Percentiles rank a stretch among this genome's conserved stretches.
Conservation (phyloP, 768 basidiomycete species). For the Rhizopogon vesiculosus region DNA sequence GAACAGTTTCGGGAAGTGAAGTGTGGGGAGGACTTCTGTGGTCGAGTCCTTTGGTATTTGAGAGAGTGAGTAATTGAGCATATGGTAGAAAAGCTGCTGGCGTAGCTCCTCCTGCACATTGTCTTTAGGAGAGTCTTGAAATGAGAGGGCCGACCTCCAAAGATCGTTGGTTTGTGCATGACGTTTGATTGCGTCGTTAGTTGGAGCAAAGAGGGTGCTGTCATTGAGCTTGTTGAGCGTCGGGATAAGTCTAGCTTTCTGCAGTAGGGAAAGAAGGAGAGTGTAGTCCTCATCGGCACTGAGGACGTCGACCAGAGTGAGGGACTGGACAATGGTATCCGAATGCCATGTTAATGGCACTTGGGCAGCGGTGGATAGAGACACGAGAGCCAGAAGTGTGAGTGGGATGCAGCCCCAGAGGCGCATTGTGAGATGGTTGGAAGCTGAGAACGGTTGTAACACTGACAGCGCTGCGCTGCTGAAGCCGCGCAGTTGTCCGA, state of each 20-base stretch:
- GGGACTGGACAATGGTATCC: conserved; percentile 27
- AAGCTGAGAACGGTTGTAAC: neutral
- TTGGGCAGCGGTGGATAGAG: conserved; percentile 16
- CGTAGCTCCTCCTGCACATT: conserved; percentile 82
- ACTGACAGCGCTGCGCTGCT: neutral
- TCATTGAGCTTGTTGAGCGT: conserved; percentile 83
- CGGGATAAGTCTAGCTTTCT: conserved; percentile 84
- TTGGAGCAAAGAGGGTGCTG: conserved; percentile 91
- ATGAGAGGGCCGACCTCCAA: conserved; percentile 26
- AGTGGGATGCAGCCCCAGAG: conserved; percentile 29
- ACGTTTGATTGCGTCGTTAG: conserved; percentile 80
- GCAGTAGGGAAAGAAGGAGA: conserved; percentile 70
- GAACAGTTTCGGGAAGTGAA: conserved; percentile 64
- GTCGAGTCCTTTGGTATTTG: conserved; percentile 36
- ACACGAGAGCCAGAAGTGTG: conserved; percentile 24
- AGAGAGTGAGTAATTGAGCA: conserved; percentile 76
- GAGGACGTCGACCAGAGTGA: conserved; percentile 77
- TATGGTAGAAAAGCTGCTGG: conserved; percentile 91
- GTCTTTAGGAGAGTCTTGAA: conserved; percentile 45
- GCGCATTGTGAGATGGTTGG: conserved; percentile 21
- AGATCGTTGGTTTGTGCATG: conserved; percentile 29
- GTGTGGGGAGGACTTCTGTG: conserved; percentile 45
- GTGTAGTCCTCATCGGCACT: conserved; percentile 71
- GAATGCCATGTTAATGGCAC: conserved; percentile 13
- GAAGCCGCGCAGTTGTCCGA: neutral